Evolutionary conservation across 331 rosid genomes (phyloP).

Genomic region (Saraca asoca): DNA sequence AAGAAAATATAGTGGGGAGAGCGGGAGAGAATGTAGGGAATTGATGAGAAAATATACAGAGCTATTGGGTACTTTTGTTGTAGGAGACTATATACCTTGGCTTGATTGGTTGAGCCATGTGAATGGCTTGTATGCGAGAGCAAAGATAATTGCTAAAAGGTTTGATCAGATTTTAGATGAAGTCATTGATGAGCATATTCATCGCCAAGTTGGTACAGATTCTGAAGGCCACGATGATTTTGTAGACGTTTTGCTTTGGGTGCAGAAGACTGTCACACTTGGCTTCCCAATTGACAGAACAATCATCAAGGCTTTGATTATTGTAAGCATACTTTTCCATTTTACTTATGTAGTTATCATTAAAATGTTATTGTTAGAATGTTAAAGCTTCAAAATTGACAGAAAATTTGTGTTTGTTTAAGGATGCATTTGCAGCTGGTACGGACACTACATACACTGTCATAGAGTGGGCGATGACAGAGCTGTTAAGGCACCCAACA

Average conservation of each 20-base stretch:
- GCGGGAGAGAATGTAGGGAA: background rate
- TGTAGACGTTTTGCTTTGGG: too few species aligned
- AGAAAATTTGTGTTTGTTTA: background rate
- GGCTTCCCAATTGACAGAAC: too few species aligned
- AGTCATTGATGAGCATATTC: constrained; percentile 25
- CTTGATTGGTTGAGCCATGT: constrained; percentile 19
- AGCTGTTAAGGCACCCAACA: constrained; percentile 2
- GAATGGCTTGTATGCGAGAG: constrained; percentile 23
- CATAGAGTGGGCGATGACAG: constrained; percentile 22
- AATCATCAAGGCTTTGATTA: too few species aligned
- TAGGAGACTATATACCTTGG: constrained; percentile 30
- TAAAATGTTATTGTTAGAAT: too few species aligned
- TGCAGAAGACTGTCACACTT: too few species aligned
- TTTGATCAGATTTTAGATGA: constrained; percentile 31
- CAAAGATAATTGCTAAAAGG: constrained; percentile 13
- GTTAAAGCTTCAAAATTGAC: too few species aligned
- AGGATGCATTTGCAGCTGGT: constrained; percentile 15
- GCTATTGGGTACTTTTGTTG: constrained; percentile 3
- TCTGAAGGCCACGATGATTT: too few species aligned
- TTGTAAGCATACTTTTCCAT: too few species aligned
- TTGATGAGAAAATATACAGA: constrained; percentile 1
- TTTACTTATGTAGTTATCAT: too few species aligned
- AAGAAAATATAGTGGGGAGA: background rate
- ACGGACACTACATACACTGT: background rate
- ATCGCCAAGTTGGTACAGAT: background rate